Conservation (phyloP, 2,329 filamentous ascomycete genomes). For the Leptographium radiaticola region DNA sequence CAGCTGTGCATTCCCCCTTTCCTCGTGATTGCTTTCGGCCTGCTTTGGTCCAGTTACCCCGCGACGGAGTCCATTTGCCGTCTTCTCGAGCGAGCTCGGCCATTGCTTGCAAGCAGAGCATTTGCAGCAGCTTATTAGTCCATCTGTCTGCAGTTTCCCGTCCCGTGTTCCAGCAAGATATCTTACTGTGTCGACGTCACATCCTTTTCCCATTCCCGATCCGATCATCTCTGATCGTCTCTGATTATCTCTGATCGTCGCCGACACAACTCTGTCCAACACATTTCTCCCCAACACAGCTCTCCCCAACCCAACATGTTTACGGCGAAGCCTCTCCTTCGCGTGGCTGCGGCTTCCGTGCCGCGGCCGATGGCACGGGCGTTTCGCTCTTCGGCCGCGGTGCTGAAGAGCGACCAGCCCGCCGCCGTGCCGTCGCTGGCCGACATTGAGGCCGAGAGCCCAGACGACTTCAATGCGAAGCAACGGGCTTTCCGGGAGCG, state of each 20-base stretch:
- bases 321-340: not conserved
- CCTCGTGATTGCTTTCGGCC: not conserved
- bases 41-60: not conserved
- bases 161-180: too few relatives aligned
- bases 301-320: not conserved
- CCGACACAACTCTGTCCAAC: not conserved
- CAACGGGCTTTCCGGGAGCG: conserved; percentile 81
- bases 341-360: not conserved
- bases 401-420: conserved; percentile 25
- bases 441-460: conserved; percentile 63
- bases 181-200: too few relatives aligned
- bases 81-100: too few relatives aligned
- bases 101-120: not conserved
- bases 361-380: conserved; percentile 37
- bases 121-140: too few relatives aligned
- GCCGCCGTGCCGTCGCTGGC: conserved; percentile 57
- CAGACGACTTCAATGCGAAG: conserved; percentile 65
- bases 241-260: not conserved
- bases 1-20: not conserved
- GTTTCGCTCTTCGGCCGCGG: conserved; percentile 40
- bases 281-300: too few relatives aligned
- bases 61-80: not conserved
- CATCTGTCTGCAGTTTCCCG: too few relatives aligned
- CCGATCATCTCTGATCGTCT: not conserved
- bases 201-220: not conserved